Base-by-base conservation (phyloP, 768 basidiomycete genomes). In the Mycena alexandri region DNA sequence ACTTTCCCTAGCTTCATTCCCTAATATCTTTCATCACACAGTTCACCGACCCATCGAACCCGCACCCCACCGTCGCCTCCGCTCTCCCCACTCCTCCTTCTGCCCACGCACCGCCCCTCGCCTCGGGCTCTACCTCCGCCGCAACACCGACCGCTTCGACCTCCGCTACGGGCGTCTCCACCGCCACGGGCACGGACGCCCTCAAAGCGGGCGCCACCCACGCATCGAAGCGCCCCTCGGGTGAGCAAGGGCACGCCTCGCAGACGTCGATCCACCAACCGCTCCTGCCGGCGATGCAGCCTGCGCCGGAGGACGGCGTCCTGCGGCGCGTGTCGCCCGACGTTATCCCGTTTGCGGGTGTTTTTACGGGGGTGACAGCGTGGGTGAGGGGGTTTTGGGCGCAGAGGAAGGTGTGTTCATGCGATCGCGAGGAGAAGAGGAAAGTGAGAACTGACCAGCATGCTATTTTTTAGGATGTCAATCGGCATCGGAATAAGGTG, bases 261-360 rank as follows among this genome's bases (percentile, higher is more conserved):
- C 46, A 34, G 22, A 43, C 17, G 36, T 63, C 61, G 22, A 22
- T 60, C 69, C 78, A 76, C 63, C 72, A 61, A 14, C 80, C 81
- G 8, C 75, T 86, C 17, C 76, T 85, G 11, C 84, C 86, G 0
- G 79, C 83, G 10, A 61, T 77, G 3, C 75, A 76, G 52, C 77
- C 77, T 4, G 72, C 70, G 5, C 64, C 64, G 11, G 67, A 80
- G 58, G 75, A 71, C 50, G 79, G 75, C 42, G 75, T 82, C 13
- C 78, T 81, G 5, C 62, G 73, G 19, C 65, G 59, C 29, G 62
- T 71, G 47, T 13, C 48, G 24, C 65, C 70, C 3, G 80, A 83
- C 60, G 71, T 84, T 8, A 81, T 84, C n/a, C 81, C 83, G 3
- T 83, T 84, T 60, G 77, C 79, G 22, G 73, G 77, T 10, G 34